Evolutionary conservation across 2,329 filamentous ascomycete species (phyloP), one percentile per base, ranked within the genome.

Genomic region (Ophiostoma tasmaniense): DNA sequence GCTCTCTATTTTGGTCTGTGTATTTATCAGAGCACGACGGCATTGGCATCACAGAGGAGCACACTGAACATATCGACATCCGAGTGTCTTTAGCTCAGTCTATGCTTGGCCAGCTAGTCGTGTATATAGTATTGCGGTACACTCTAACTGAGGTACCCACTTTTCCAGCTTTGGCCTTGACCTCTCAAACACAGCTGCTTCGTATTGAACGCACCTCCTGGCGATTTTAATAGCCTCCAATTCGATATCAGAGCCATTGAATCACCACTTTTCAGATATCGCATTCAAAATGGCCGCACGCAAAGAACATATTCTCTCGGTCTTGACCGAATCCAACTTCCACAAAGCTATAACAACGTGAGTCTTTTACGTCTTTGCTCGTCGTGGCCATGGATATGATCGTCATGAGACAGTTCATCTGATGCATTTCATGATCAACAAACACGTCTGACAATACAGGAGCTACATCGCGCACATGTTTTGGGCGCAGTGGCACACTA

Each of bases 401-500:
- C 37, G 3, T 39, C 11, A 39, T 39, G 8, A 39, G 20, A 20
- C n/a, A 55, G 20, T 45, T 55, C 3, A 55, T 3, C 14, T 7
- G 7, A n/a, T 20, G 6, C 17, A 45, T n/a, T 2, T 45, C 17
- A 20, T 7, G 20, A 2, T 4, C 20, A 20, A 20, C 7, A 5
- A 20, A 7, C 42, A 17, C 28, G 1, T 20, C 55, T 14, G 2
- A 61, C 67, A 73, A 70, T 3, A 65, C 66, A 33, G 55, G 22
- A 30, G 30, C 55, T 72, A 67, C 35, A 52, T 67, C 33, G 14
- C 30, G 7, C 70, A 73, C 66, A 70, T 72, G 66, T 28, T 73
- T 33, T 72, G 70, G 71, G 66, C 68, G 17, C 71, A 72, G 70
- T 71, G 70, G 61, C 72, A 71, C 64, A 59, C 71, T 3, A 61